Percentiles rank a stretch among this genome's conserved stretches.
Evolutionary conservation across 495 filamentous ascomycete genomes (phyloP).

Genomic region (Neurospora sp.): DNA sequence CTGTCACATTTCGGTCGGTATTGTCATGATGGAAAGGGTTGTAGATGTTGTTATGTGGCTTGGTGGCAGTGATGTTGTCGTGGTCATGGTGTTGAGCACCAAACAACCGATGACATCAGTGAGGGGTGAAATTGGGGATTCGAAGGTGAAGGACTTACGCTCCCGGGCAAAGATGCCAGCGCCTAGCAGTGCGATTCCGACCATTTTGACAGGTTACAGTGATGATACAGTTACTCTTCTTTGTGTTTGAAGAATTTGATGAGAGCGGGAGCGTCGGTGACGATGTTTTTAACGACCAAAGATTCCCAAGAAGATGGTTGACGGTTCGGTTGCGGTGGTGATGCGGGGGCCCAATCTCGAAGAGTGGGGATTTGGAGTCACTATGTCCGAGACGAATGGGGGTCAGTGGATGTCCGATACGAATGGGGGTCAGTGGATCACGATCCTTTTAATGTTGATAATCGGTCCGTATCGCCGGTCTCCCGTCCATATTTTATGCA

Average conservation of each 20-base stretch:
- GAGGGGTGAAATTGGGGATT: neutral
- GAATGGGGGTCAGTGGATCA: neutral
- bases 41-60: constrained; percentile 6
- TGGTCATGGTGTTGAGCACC: neutral
- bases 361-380: neutral
- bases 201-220: constrained; percentile 7
- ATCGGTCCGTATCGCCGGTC: neutral
- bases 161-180: constrained; percentile 44
- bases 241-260: neutral
- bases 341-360: neutral
- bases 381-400: neutral
- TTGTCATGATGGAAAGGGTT: neutral
- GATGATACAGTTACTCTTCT: neutral
- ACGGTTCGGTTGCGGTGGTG: neutral
- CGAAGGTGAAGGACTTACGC: constrained; percentile 15
- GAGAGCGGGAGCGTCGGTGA: neutral
- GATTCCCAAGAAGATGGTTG: neutral
- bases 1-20: neutral
- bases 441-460: neutral
- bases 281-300: neutral
- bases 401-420: neutral
- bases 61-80: neutral
- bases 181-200: constrained; percentile 57
- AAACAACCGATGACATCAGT: neutral
- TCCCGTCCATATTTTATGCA: neutral